Percentiles rank a stretch among this genome's conserved stretches.
These are phyloP conservation scores for Dryas alaskensis DNA, from an alignment of 306 rosid genomes.

Conservation along the genomic window DNA sequence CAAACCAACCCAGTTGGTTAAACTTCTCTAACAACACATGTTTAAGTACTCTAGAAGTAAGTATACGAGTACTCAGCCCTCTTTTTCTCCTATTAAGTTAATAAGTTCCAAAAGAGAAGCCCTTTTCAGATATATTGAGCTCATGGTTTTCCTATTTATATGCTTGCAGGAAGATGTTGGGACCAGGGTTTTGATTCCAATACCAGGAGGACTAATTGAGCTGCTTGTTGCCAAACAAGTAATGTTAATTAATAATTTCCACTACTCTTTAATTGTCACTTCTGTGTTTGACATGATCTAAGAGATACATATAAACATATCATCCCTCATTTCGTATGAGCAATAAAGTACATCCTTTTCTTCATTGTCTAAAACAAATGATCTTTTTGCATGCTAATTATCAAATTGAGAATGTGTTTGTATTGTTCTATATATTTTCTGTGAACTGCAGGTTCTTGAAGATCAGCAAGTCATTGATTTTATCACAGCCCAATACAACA, in stretches of 20 bases:
- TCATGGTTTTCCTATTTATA: background rate
- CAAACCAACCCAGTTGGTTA: conserved; percentile 70
- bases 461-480: conserved; percentile 66
- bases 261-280: background rate
- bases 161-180: conserved; percentile 58
- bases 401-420: background rate
- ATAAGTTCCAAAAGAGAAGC: background rate
- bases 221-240: conserved; percentile 67
- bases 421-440: background rate
- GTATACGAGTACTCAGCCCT: conserved; percentile 12
- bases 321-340: background rate
- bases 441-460: conserved; percentile 53
- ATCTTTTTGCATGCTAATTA: background rate
- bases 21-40: conserved; percentile 46
- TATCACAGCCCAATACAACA: conserved; percentile 46
- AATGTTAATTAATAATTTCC: conserved; percentile 2
- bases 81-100: background rate
- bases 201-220: conserved; percentile 69
- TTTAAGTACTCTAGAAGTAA: conserved; percentile 42
- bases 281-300: background rate
- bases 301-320: background rate
- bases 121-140: background rate
- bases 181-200: conserved; percentile 68
- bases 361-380: background rate
- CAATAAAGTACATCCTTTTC: background rate